Evolutionary conservation across 495 filamentous ascomycete species (phyloP).

Genomic region (Annulohypoxylon bovei): DNA sequence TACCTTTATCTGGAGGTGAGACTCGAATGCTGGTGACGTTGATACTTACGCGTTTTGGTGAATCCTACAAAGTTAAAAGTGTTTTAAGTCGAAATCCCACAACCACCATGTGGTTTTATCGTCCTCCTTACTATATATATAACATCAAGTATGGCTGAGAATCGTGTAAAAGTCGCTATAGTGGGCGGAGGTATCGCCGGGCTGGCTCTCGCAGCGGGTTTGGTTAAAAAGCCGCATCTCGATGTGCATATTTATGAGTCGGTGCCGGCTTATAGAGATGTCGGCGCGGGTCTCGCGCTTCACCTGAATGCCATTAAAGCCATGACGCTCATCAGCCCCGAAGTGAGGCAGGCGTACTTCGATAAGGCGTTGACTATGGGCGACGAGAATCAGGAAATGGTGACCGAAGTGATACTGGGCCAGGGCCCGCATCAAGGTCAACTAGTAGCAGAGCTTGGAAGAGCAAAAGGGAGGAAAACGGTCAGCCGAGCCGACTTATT

Average conservation of each 20-base stretch:
- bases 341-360: constrained; percentile 48
- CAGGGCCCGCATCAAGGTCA: constrained; percentile 45
- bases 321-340: constrained; percentile 48
- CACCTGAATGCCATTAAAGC: constrained; percentile 52
- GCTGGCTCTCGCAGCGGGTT: constrained; percentile 48
- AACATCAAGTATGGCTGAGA: constrained; percentile 9
- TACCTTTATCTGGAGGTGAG: neutral
- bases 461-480: constrained; percentile 52
- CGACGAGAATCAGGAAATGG: constrained; percentile 48
- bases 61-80: constrained; percentile 13
- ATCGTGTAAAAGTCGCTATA: constrained; percentile 47
- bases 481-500: constrained; percentile 52
- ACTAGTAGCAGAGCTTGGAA: constrained; percentile 50
- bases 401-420: constrained; percentile 49
- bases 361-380: constrained; percentile 48
- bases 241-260: constrained; percentile 48
- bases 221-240: constrained; percentile 46
- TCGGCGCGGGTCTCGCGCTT: constrained; percentile 52
- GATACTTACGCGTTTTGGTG: constrained; percentile 11
- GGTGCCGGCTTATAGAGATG: constrained; percentile 44
- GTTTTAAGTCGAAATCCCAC: neutral
- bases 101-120: neutral
- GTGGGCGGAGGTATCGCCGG: constrained; percentile 52
- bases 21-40: constrained; percentile 19
- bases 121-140: neutral